Conservation (phyloP, 441 rosid genomes). For the Adansonia grandidieri region DNA sequence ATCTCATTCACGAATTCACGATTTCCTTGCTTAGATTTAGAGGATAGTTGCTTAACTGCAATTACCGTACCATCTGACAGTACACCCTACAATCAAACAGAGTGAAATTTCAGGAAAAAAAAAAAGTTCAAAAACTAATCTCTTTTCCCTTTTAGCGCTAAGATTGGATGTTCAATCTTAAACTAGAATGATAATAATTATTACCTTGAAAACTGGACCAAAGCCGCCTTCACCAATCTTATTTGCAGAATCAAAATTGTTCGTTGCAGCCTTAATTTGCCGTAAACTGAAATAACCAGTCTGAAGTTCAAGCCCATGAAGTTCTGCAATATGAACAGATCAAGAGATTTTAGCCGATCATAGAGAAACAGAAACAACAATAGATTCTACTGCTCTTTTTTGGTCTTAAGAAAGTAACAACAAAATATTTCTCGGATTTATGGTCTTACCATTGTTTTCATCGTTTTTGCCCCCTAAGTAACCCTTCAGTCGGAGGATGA, state of each 20-base stretch:
- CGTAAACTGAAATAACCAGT: slow-evolving; percentile 65
- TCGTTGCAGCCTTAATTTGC: slow-evolving; percentile 77
- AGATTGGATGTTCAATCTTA: too few species aligned
- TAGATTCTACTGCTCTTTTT: neutral
- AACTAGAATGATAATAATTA: neutral
- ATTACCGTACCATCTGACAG: slow-evolving; percentile 65
- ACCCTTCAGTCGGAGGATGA: slow-evolving; percentile 54
- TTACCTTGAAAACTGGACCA: slow-evolving; percentile 86
- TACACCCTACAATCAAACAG: slow-evolving; percentile 50
- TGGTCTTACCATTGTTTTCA: slow-evolving; percentile 52
- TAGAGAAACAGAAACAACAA: neutral
- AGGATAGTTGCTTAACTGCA: slow-evolving; percentile 75
- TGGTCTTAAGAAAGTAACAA: neutral
- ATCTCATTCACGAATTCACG: slow-evolving; percentile 80
- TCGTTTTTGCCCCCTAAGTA: slow-evolving; percentile 55
- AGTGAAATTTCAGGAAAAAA: neutral
- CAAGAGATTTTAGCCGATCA: neutral
- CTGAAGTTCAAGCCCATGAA: slow-evolving; percentile 60
- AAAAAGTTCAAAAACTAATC: neutral
- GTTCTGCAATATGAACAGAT: slow-evolving; percentile 43
- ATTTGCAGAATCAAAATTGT: slow-evolving; percentile 60
- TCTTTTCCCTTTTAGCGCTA: neutral
- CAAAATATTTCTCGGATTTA: too few species aligned
- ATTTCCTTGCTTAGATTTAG: slow-evolving; percentile 85
- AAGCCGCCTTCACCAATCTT: slow-evolving; percentile 97